A percentile compares a stretch with the other conserved stretches of the same genome.
These are phyloP conservation scores for Cladobotryum mycophilum DNA, from an alignment of 2,329 filamentous ascomycete species.

Conservation along the genomic window DNA sequence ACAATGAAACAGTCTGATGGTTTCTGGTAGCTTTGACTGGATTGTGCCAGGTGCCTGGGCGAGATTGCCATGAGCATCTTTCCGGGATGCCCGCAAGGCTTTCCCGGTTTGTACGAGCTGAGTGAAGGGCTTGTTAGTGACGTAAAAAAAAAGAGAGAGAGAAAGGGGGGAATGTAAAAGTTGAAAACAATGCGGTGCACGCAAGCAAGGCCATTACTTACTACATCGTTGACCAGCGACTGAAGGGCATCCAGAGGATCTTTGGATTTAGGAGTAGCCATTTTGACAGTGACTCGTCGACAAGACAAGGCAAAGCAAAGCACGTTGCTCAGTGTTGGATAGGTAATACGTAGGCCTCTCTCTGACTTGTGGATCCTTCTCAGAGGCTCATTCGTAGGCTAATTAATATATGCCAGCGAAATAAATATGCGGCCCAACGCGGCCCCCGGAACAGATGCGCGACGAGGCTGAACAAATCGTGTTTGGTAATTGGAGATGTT, in stretches of 20 bases:
- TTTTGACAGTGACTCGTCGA: neutral
- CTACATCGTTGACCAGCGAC: conserved; percentile 48
- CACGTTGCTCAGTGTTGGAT: neutral
- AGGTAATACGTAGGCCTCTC: no score
- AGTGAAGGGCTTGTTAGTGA: conserved; percentile 7
- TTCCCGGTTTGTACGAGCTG: conserved; percentile 54
- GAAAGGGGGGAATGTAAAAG: neutral
- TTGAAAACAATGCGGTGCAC: neutral
- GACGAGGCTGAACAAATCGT: neutral
- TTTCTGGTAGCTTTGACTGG: conserved; percentile 40
- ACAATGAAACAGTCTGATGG: conserved; percentile 43
- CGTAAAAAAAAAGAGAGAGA: neutral
- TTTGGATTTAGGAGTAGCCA: conserved; percentile 19
- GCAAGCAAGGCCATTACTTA: conserved; percentile 27
- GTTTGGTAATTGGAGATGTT: neutral
- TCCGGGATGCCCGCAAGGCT: conserved; percentile 43
- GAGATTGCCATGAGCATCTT: conserved; percentile 37
- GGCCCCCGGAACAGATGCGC: conserved; percentile 1
- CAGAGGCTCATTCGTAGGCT: no score
- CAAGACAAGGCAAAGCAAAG: neutral
- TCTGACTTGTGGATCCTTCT: no score
- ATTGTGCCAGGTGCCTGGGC: conserved; percentile 25
- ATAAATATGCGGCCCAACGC: neutral
- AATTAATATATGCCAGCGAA: no score
- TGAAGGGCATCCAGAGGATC: conserved; percentile 44